Conservation (phyloP, 768 basidiomycete species). For the Pulveroboletus ravenelii region DNA sequence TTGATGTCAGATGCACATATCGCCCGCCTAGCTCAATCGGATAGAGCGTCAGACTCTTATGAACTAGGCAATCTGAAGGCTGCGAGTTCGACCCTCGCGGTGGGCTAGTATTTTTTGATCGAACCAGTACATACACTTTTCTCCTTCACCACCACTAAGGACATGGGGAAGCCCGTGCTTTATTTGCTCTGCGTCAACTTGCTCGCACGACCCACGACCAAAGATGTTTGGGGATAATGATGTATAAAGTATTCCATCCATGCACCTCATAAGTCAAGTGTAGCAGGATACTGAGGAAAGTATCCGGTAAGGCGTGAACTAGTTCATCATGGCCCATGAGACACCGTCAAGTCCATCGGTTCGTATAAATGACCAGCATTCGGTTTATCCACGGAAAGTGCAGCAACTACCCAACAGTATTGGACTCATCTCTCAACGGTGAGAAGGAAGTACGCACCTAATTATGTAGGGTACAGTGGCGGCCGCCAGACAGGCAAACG, state of each 20-base stretch:
- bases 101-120: slow-evolving; percentile 40
- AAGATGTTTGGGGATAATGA: slow-evolving; percentile 14
- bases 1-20: neutral
- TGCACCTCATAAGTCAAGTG: slow-evolving; percentile 5
- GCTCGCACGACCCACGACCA: neutral
- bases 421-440: neutral
- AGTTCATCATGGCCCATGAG: slow-evolving; percentile 2
- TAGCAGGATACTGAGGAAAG: neutral
- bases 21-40: slow-evolving; percentile 65
- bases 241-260: slow-evolving; percentile 21
- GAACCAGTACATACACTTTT: no score
- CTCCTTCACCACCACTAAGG: no score
- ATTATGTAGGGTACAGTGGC: slow-evolving; percentile 75
- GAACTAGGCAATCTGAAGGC: slow-evolving; percentile 49
- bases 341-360: slow-evolving; percentile 16
- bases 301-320: slow-evolving; percentile 5
- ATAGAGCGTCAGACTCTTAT: slow-evolving; percentile 66
- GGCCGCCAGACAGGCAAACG: slow-evolving; percentile 59
- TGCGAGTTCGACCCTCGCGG: slow-evolving; percentile 64
- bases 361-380: slow-evolving; percentile 28
- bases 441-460: slow-evolving; percentile 45
- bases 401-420: slow-evolving; percentile 54
- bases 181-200: neutral
- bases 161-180: no score
- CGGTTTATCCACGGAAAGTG: slow-evolving; percentile 64